Percentiles rank a stretch among this genome's conserved stretches.
phyloP scores from a whole-genome alignment of 495 filamentous ascomycete species.

The Jackrogersella multiformis region DNA sequence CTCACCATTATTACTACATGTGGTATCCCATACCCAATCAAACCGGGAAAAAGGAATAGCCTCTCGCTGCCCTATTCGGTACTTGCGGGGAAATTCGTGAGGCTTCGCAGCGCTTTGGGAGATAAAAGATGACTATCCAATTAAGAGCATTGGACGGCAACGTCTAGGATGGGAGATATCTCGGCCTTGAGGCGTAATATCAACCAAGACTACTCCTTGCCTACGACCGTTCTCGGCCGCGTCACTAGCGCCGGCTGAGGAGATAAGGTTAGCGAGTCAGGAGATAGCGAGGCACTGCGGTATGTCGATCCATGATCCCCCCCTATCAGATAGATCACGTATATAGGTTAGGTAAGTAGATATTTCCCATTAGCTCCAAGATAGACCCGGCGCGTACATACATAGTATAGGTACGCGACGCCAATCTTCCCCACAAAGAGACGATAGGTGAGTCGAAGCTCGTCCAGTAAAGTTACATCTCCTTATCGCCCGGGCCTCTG shows the following conservation, averaged over 20 bases:
- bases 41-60: neutral
- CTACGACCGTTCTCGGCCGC: constrained; percentile 37
- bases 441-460: neutral
- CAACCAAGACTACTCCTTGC: neutral
- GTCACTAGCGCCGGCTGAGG: constrained; percentile 36
- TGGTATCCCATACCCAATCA: neutral
- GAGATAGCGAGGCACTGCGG: constrained; percentile 24
- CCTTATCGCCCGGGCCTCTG: neutral
- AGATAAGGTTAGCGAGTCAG: constrained; percentile 39
- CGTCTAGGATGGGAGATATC: constrained; percentile 34
- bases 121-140: constrained; percentile 4
- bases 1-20: constrained; percentile 1
- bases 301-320: neutral
- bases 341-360: constrained; percentile 33
- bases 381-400: constrained; percentile 9
- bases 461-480: neutral
- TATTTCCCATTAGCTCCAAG: constrained; percentile 8
- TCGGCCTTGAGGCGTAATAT: constrained; percentile 23
- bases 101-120: neutral
- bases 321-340: constrained; percentile 29
- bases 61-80: neutral
- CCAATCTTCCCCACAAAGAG: constrained; percentile 29
- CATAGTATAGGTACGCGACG: neutral
- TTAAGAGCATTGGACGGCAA: constrained; percentile 6
- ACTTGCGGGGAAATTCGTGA: constrained; percentile 1